Conservation (phyloP, 305 asterid genomes). For the Fraxinus greggii region DNA sequence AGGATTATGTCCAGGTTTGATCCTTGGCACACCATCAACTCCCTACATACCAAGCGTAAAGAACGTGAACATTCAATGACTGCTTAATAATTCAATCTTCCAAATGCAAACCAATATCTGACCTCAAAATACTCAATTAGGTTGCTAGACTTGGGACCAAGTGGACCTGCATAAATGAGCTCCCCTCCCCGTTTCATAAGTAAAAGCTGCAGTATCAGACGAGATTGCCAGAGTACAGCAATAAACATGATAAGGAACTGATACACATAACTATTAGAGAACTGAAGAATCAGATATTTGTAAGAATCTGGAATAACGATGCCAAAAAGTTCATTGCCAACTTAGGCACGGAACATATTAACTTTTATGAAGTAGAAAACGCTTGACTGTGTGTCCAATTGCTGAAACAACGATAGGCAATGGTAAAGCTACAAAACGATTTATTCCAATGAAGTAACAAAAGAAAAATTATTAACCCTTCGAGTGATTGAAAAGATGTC, state of each 20-base stretch:
- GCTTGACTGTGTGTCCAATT: not conserved
- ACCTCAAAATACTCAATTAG: slow-evolving; percentile 93
- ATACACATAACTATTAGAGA: not conserved
- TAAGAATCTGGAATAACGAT: slow-evolving; percentile 9
- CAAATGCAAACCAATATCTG: slow-evolving; percentile 11
- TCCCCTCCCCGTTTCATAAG: slow-evolving; percentile 96
- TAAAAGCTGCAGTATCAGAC: slow-evolving; percentile 61
- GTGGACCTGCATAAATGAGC: slow-evolving; percentile 91
- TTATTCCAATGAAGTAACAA: not conserved
- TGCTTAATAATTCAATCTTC: slow-evolving; percentile 20
- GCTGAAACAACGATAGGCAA: not conserved
- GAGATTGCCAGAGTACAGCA: slow-evolving; percentile 27
- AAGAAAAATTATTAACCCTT: not conserved
- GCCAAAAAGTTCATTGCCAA: not conserved
- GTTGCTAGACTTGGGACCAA: slow-evolving; percentile 81
- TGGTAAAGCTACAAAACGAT: not conserved
- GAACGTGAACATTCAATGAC: slow-evolving; percentile 14
- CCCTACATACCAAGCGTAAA: slow-evolving; percentile 42
- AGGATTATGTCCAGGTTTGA: slow-evolving; percentile 85
- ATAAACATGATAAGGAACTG: slow-evolving; percentile 1
- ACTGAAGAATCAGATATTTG: not conserved
- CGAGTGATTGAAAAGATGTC: not conserved
- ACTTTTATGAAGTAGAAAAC: not conserved
- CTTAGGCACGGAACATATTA: not conserved
- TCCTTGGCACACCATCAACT: slow-evolving; percentile 72